A percentile compares a stretch with the other conserved stretches of the same genome.
Conservation (phyloP, 1,284 basidiomycete species). For the Paramarasmius palmivorus region DNA sequence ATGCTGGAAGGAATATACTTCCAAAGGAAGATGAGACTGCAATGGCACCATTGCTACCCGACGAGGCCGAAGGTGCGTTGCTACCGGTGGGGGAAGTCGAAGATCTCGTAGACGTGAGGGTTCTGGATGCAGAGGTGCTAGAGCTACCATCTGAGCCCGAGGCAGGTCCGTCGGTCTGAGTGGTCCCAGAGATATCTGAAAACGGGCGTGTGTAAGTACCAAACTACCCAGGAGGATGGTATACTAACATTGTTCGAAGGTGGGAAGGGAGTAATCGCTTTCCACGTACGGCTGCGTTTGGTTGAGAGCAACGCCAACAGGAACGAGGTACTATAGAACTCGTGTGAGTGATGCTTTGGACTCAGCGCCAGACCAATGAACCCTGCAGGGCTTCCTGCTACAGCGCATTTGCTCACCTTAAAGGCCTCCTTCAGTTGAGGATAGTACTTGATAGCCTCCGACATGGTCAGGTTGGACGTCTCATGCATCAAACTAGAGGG, state of each 20-base stretch:
- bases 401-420: too few relatives aligned
- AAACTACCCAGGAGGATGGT: neutral
- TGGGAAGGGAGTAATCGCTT: slow-evolving; percentile 35
- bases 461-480: slow-evolving; percentile 27
- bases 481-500: slow-evolving; percentile 44
- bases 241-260: slow-evolving; percentile 46
- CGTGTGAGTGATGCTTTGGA: too few relatives aligned
- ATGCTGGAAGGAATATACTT: neutral
- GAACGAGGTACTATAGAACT: slow-evolving; percentile 40
- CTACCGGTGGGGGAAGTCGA: neutral
- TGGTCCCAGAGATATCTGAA: neutral
- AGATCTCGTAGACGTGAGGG: neutral
- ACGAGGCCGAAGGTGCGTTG: neutral
- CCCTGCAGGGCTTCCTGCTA: too few relatives aligned
- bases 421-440: slow-evolving; percentile 39
- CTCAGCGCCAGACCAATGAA: too few relatives aligned
- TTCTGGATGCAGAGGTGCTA: neutral
- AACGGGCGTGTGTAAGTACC: too few relatives aligned
- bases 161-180: neutral
- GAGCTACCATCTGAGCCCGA: too few relatives aligned
- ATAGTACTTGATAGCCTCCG: slow-evolving; percentile 23
- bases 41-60: neutral
- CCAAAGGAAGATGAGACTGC: neutral
- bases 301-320: slow-evolving; percentile 48
- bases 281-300: slow-evolving; percentile 49